Evolutionary conservation across 129 eudicot species (phyloP).

Genomic region (Saposhnikovia divaricata): DNA sequence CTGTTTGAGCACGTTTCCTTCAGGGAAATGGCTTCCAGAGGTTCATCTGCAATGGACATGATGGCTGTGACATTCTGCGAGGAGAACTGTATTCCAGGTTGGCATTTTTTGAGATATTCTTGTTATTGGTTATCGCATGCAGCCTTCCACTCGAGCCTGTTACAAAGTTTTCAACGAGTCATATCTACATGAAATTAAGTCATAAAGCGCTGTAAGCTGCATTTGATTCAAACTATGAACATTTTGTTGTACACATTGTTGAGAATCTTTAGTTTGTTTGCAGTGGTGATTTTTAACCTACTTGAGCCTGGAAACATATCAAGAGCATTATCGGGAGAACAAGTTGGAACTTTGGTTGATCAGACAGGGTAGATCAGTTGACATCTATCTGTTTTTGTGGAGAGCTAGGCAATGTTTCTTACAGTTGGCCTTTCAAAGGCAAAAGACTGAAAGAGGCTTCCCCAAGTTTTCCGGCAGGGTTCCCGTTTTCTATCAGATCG

Average conservation of each 20-base stretch:
- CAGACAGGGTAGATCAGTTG: slow-evolving; percentile 57
- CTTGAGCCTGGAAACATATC: slow-evolving; percentile 94
- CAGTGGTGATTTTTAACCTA: slow-evolving; percentile 87
- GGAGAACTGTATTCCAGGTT: slow-evolving; percentile 90
- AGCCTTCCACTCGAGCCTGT: background rate
- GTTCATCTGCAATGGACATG: slow-evolving; percentile 65
- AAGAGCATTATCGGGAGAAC: slow-evolving; percentile 86
- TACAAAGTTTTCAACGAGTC: background rate
- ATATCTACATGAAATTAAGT: background rate
- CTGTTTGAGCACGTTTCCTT: slow-evolving; percentile 76
- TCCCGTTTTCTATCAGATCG: background rate
- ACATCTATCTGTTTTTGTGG: background rate
- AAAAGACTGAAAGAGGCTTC: background rate
- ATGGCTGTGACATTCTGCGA: slow-evolving; percentile 89
- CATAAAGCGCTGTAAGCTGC: background rate
- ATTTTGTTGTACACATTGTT: background rate
- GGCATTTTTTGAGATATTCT: slow-evolving; percentile 12
- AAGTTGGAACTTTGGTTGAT: slow-evolving; percentile 82
- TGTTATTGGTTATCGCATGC: background rate
- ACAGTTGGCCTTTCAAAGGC: background rate
- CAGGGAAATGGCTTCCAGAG: slow-evolving; percentile 78
- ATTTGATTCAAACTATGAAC: background rate
- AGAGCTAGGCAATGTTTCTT: background rate
- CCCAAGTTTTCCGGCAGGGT: background rate
- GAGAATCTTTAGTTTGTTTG: slow-evolving; percentile 11